These are phyloP conservation scores for Fusarium anthophilum DNA, from an alignment of 2,329 filamentous ascomycete genomes.

Conservation along the genomic window DNA sequence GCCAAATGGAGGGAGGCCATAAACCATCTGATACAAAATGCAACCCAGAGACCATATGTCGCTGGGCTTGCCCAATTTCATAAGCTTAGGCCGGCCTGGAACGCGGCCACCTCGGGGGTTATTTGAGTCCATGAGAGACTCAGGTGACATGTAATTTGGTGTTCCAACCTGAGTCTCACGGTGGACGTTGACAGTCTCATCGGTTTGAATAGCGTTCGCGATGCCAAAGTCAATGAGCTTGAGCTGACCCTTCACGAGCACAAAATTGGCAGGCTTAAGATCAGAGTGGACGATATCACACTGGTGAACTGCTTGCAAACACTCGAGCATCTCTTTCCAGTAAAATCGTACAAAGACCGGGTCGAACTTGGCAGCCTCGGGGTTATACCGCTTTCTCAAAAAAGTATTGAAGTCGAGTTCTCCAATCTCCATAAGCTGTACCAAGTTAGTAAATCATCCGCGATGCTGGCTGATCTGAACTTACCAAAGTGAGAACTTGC, in stretches of 20 bases:
- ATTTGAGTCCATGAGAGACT: constrained; percentile 90
- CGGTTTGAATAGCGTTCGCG: constrained; percentile 93
- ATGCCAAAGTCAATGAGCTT: constrained; percentile 99
- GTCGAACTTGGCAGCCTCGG: constrained; percentile 80
- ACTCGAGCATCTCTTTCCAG: constrained; percentile 99
- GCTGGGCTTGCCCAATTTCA: constrained; percentile 95
- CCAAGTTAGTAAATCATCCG: constrained; percentile 31
- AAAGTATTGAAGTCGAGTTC: constrained; percentile 93
- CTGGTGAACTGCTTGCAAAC: constrained; percentile 87
- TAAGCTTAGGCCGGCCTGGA: constrained; percentile 71
- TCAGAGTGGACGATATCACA: constrained; percentile 96
- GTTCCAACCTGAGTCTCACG: constrained; percentile 95
- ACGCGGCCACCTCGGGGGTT: constrained; percentile 60
- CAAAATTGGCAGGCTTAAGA: constrained; percentile 96
- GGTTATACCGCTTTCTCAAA: constrained; percentile 76
- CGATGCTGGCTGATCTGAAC: constrained; percentile 44
- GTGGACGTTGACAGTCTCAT: constrained; percentile 97
- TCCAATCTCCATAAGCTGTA: constrained; percentile 93
- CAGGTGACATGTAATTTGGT: constrained; percentile 98
- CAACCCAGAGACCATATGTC: constrained; percentile 97
- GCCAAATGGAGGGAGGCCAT: constrained; percentile 93
- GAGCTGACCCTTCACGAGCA: constrained; percentile 86
- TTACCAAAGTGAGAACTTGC: constrained; percentile 83
- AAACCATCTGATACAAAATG: constrained; percentile 97
- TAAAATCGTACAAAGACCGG: constrained; percentile 94